These are phyloP conservation scores for Stramenopiles sp. DNA, from an alignment of 352 stramenopile genomes.

Conservation along the genomic window DNA sequence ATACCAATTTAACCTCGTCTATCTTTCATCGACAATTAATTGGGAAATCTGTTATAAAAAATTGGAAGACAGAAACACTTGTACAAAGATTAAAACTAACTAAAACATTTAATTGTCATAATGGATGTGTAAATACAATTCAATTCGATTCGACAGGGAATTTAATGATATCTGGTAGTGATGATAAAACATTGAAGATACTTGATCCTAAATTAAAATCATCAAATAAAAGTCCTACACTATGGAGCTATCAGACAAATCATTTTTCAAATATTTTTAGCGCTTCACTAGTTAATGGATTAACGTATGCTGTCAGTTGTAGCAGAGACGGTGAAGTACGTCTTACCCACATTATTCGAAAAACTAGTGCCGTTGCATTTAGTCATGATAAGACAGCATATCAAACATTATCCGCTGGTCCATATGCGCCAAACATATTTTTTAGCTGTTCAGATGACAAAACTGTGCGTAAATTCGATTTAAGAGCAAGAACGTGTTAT, in stretches of 20 bases:
- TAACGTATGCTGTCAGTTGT: not conserved
- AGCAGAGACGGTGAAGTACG: conserved; percentile 35
- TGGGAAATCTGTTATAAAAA: no score
- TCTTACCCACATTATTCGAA: conserved; percentile 44
- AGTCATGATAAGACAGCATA: conserved; percentile 51
- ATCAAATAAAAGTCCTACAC: no score
- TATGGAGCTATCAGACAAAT: conserved; percentile 24
- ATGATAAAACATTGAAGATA: not conserved
- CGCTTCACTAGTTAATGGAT: conserved; percentile 45
- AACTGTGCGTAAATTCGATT: conserved; percentile 51
- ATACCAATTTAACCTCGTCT: no score
- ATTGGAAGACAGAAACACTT: not conserved
- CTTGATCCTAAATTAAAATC: no score
- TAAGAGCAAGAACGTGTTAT: conserved; percentile 20
- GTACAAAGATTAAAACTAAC: not conserved
- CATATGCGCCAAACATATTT: conserved; percentile 46
- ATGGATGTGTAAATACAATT: not conserved
- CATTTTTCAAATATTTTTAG: conserved; percentile 61
- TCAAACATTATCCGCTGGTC: conserved; percentile 38
- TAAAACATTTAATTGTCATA: not conserved
- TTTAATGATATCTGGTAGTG: not conserved
- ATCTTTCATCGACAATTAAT: no score
- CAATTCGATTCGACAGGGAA: not conserved
- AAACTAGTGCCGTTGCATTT: conserved; percentile 34
- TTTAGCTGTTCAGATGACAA: conserved; percentile 60